phyloP scores from a whole-genome alignment of 306 rosid species.

The Albizia julibrissin region DNA sequence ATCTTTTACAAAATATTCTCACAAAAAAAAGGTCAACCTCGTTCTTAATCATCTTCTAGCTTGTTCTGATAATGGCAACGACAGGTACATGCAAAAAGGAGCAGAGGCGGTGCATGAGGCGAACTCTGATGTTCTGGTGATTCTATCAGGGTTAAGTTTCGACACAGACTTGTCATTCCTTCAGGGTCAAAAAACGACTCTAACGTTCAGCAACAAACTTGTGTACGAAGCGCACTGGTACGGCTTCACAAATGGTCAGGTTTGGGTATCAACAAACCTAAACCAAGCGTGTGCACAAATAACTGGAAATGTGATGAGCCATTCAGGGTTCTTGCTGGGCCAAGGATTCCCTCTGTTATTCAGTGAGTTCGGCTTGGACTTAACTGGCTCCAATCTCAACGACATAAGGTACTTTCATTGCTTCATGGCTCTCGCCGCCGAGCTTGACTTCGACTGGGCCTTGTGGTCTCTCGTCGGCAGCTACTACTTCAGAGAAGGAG shows the following conservation, averaged over 20 bases:
- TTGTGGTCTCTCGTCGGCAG: constrained; percentile 90
- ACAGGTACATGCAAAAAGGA: constrained; percentile 84
- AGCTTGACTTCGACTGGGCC: constrained; percentile 80
- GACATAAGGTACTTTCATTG: constrained; percentile 78
- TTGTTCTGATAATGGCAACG: not conserved
- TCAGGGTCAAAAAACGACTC: constrained; percentile 33
- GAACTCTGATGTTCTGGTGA: constrained; percentile 69
- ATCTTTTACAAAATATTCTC: no score
- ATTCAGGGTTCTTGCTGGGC: constrained; percentile 56
- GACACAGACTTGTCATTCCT: constrained; percentile 74
- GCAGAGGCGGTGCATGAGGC: constrained; percentile 90
- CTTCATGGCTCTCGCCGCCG: constrained; percentile 65
- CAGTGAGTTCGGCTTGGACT: constrained; percentile 81
- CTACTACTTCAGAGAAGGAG: constrained; percentile 72
- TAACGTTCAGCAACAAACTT: constrained; percentile 60
- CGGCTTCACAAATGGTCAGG: constrained; percentile 60
- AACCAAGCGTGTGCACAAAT: constrained; percentile 82
- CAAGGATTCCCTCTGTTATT: constrained; percentile 76
- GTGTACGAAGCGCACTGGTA: constrained; percentile 88
- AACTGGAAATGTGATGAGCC: constrained; percentile 41
- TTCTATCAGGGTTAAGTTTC: constrained; percentile 71
- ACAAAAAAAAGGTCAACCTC: no score
- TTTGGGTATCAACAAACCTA: constrained; percentile 69
- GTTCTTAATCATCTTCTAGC: not conserved
- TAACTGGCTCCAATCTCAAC: constrained; percentile 70